Evolutionary conservation across 1,139 yeast species (phyloP).

Genomic region (Taphrina pruni): DNA sequence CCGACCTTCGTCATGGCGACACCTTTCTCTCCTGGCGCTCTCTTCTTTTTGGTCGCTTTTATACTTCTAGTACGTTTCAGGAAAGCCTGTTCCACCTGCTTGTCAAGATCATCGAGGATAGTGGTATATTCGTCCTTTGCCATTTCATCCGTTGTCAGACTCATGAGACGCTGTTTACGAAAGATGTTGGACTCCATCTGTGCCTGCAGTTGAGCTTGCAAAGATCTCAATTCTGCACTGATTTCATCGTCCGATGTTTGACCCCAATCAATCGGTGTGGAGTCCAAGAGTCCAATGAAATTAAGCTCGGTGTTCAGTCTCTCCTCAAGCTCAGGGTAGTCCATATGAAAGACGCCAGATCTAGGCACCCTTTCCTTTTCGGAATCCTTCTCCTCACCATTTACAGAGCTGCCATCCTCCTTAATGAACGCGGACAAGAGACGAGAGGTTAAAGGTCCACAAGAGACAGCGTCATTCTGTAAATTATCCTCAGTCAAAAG

Average conservation of each 20-base stretch:
- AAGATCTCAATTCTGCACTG: conserved; percentile 75
- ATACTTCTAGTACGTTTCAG: conserved; percentile 82
- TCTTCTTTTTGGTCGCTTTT: conserved; percentile 74
- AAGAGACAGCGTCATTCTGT: conserved; percentile 75
- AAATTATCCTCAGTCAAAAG: conserved; percentile 66
- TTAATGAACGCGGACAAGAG: conserved; percentile 78
- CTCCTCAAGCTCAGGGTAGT: conserved; percentile 83
- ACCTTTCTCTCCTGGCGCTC: conserved; percentile 43
- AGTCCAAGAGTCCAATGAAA: conserved; percentile 88
- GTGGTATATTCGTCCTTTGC: conserved; percentile 95
- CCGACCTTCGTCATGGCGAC: conserved; percentile 37
- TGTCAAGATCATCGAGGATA: conserved; percentile 89
- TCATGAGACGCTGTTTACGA: conserved; percentile 69
- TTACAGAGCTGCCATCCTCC: conserved; percentile 53
- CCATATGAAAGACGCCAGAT: conserved; percentile 52
- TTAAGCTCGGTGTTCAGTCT: conserved; percentile 83
- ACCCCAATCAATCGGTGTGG: conserved; percentile 55
- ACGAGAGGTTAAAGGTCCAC: conserved; percentile 92
- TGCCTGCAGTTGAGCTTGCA: conserved; percentile 71
- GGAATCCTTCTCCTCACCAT: conserved; percentile 49
- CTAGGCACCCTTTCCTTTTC: conserved; percentile 47
- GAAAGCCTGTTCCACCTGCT: conserved; percentile 95
- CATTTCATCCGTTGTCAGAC: conserved; percentile 83
- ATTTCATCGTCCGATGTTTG: conserved; percentile 94
- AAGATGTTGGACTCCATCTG: conserved; percentile 69